Percentiles rank a stretch among this genome's conserved stretches.
phyloP scores from a whole-genome alignment of 192 early-diverging fungal species.

The Backusella mclennaniae region DNA sequence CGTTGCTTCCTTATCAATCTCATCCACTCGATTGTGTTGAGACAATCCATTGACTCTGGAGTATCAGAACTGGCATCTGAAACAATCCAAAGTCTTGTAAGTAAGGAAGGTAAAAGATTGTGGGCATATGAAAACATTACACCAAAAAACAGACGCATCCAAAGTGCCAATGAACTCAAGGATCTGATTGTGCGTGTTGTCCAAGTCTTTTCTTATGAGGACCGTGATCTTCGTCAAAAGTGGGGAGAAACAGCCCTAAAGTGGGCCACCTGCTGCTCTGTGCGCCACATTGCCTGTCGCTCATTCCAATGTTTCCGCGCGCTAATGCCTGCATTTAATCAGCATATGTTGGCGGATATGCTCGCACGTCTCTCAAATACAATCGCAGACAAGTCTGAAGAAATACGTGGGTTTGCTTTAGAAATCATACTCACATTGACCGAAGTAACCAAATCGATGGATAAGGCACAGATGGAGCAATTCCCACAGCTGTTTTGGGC shows the following conservation, averaged over 20 bases:
- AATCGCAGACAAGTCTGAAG: constrained; percentile 68
- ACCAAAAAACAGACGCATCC: constrained; percentile 45
- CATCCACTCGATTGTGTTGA: constrained; percentile 68
- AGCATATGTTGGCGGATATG: constrained; percentile 76
- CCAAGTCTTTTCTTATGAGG: constrained; percentile 45
- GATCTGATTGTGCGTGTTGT: constrained; percentile 47
- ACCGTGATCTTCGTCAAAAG: constrained; percentile 53
- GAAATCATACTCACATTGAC: constrained; percentile 74
- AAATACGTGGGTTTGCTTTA: constrained; percentile 79
- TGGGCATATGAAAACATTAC: constrained; percentile 83
- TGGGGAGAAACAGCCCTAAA: constrained; percentile 81
- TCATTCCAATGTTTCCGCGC: constrained; percentile 83
- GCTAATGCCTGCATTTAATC: constrained; percentile 67
- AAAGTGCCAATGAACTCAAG: constrained; percentile 48
- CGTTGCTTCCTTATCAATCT: constrained; percentile 73
- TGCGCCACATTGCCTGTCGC: constrained; percentile 83
- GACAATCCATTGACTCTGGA: constrained; percentile 57
- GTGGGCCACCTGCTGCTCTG: constrained; percentile 83
- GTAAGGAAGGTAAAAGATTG: constrained; percentile 71
- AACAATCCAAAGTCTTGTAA: constrained; percentile 46
- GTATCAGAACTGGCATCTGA: constrained; percentile 41
- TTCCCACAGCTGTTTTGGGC: constrained; percentile 88
- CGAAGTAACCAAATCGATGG: constrained; percentile 59
- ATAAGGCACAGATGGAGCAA: constrained; percentile 48
- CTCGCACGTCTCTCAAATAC: constrained; percentile 73